phyloP scores from a whole-genome alignment of 2,329 filamentous ascomycete species.

The Pyrenochaeta sp. region DNA sequence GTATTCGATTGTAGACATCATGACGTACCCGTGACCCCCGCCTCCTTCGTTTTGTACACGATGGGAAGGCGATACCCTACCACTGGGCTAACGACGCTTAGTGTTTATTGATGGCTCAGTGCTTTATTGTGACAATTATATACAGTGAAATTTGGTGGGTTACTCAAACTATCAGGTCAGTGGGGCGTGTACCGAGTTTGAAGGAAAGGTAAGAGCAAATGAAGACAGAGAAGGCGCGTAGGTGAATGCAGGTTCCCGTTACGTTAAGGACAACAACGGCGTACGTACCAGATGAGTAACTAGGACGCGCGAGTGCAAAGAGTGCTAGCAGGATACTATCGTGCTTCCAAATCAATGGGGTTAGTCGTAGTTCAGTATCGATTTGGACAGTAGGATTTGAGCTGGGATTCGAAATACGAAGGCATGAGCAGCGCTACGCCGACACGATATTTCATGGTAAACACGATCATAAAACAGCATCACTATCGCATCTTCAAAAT shows the following conservation, averaged over 20 bases:
- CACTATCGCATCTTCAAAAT: neutral
- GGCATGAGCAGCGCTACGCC: constrained; percentile 35
- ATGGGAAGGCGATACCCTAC: constrained; percentile 53
- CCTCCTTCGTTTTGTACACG: constrained; percentile 14
- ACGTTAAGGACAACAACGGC: neutral
- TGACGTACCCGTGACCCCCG: constrained; percentile 37
- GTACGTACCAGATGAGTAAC: neutral
- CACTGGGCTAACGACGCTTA: constrained; percentile 48
- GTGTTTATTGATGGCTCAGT: constrained; percentile 2
- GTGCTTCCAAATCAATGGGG: too few relatives aligned
- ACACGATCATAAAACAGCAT: neutral
- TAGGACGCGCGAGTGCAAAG: neutral
- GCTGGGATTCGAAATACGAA: constrained; percentile 30
- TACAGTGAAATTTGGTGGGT: neutral
- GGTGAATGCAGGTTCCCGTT: neutral
- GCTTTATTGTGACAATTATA: neutral
- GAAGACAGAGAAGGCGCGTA: constrained; percentile 15
- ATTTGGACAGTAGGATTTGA: neutral
- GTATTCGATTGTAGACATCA: neutral
- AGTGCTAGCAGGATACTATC: too few relatives aligned
- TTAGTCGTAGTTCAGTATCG: neutral
- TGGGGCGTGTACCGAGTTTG: too few relatives aligned
- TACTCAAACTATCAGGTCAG: neutral
- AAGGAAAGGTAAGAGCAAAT: too few relatives aligned
- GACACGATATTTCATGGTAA: constrained; percentile 3